Evolutionary conservation across 2,329 filamentous ascomycete species (phyloP).

Genomic region (Curvularia sp.): DNA sequence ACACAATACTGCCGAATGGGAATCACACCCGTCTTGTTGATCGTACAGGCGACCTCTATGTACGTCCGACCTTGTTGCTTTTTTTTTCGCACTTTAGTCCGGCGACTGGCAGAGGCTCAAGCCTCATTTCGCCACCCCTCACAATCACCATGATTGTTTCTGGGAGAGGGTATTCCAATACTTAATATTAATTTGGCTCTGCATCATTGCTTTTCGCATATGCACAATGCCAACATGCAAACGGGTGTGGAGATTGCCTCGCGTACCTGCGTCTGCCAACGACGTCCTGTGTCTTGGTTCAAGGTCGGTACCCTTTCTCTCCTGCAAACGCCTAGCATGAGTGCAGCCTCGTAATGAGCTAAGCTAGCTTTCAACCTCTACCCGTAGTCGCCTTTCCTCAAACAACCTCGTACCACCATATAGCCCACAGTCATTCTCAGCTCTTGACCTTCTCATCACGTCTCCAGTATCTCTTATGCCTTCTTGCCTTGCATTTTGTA

Average conservation of each 20-base stretch:
- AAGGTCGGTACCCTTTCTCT: neutral
- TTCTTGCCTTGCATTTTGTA: neutral
- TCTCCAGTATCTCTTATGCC: neutral
- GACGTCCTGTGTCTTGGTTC: neutral
- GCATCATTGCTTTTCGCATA: neutral
- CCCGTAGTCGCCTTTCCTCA: neutral
- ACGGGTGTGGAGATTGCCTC: neutral
- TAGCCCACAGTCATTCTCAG: neutral
- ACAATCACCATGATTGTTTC: conserved; percentile 2
- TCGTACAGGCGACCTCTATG: conserved; percentile 19
- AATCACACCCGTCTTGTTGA: conserved; percentile 24
- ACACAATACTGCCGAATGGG: conserved; percentile 25
- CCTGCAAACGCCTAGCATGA: neutral
- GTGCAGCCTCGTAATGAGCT: neutral
- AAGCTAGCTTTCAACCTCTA: neutral
- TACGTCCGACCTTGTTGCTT: conserved; percentile 5
- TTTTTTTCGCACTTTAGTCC: conserved; percentile 11
- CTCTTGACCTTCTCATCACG: neutral
- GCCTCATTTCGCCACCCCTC: conserved; percentile 12
- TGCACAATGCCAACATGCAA: neutral
- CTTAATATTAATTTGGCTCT: neutral
- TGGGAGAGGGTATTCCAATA: neutral
- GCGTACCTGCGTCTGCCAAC: neutral
- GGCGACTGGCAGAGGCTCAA: conserved; percentile 6
- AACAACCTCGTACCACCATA: neutral